A percentile compares a stretch with the other conserved stretches of the same genome.
phyloP scores from a whole-genome alignment of 306 rosid genomes.

The Rosa lucieae region DNA sequence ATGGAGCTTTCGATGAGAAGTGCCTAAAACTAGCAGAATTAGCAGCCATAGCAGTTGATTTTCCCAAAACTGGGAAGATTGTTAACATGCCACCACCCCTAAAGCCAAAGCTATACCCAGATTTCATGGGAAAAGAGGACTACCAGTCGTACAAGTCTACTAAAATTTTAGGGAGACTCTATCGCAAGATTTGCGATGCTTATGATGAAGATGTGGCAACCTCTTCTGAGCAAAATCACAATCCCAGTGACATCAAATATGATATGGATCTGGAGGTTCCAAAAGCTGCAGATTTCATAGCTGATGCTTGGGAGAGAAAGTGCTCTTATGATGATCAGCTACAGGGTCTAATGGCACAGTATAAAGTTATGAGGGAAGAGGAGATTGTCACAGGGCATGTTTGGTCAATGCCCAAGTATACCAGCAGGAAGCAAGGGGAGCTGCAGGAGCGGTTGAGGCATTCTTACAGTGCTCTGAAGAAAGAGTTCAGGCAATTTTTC shows the following conservation, averaged over 20 bases:
- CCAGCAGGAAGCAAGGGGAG: conserved; percentile 81
- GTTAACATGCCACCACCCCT: conserved; percentile 60
- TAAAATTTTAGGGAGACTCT: conserved; percentile 79
- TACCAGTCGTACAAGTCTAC: conserved; percentile 65
- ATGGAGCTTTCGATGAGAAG: conserved; percentile 69
- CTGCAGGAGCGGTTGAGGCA: conserved; percentile 92
- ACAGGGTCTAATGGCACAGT: conserved; percentile 66
- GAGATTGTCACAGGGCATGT: conserved; percentile 84
- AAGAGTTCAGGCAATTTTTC: conserved; percentile 70
- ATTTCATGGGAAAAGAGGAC: conserved; percentile 82
- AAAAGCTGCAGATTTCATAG: conserved; percentile 56
- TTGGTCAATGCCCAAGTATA: conserved; percentile 93
- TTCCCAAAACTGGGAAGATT: conserved; percentile 77
- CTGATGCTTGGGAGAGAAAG: conserved; percentile 68
- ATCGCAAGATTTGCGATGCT: conserved; percentile 56
- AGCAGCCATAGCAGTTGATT: conserved; percentile 91
- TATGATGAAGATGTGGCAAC: conserved; percentile 50
- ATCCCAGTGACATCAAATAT: conserved; percentile 43
- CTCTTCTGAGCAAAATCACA: conserved; percentile 32
- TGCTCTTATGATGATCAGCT: conserved; percentile 72
- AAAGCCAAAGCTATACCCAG: conserved; percentile 83
- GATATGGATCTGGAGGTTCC: conserved; percentile 60
- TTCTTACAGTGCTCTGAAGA: conserved; percentile 67
- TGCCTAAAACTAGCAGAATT: conserved; percentile 68
- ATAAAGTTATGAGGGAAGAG: conserved; percentile 78